These are phyloP conservation scores for Citrus medica DNA, from an alignment of 345 rosid genomes.

Conservation along the genomic window DNA sequence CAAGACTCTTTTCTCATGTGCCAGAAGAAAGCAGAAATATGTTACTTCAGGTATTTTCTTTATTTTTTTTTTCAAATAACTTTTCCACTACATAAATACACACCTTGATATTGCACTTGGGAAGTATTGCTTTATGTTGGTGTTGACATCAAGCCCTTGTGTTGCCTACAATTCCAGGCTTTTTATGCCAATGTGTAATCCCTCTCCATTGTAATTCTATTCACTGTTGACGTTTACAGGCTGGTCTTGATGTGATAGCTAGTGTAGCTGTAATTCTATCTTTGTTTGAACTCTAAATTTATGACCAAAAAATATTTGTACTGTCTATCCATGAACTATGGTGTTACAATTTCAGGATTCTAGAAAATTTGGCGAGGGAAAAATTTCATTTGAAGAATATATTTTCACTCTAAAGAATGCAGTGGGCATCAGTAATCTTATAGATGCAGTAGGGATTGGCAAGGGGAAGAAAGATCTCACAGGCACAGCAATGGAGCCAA, in stretches of 20 bases:
- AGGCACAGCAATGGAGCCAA: constrained; percentile 36
- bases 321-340: constrained; percentile 2
- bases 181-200: background rate
- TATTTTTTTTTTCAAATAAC: background rate
- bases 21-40: constrained; percentile 45
- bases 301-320: background rate
- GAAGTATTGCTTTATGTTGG: background rate
- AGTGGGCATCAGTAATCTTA: constrained; percentile 30
- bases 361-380: constrained; percentile 54
- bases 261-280: background rate
- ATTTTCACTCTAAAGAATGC: constrained; percentile 32
- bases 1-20: constrained; percentile 42
- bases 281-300: background rate
- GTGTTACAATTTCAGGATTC: constrained; percentile 36
- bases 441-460: constrained; percentile 46
- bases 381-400: constrained; percentile 40
- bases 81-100: background rate
- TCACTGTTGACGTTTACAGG: background rate
- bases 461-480: constrained; percentile 50
- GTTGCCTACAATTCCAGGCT: background rate
- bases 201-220: background rate
- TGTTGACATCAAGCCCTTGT: background rate
- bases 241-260: background rate
- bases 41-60: constrained; percentile 51
- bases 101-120: background rate